Evolutionary conservation across 1,139 yeast genomes (phyloP).

Genomic region (Debaryomyces coudertii): DNA sequence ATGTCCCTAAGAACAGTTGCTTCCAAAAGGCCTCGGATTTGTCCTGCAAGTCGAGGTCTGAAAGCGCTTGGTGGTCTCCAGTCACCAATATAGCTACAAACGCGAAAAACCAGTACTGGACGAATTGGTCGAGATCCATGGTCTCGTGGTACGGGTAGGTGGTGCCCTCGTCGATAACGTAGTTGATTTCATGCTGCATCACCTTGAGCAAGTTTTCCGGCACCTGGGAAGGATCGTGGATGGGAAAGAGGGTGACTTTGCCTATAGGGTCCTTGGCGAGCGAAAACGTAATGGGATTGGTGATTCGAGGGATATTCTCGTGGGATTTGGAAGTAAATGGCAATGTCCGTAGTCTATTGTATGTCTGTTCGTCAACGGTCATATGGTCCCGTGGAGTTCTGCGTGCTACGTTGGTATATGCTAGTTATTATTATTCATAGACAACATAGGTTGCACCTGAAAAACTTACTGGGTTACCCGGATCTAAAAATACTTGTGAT

Average conservation of each 20-base stretch:
- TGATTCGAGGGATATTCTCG: slow-evolving; percentile 25
- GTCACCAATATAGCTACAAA: slow-evolving; percentile 50
- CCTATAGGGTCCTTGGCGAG: slow-evolving; percentile 32
- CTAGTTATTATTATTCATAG: background rate
- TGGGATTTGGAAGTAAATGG: slow-evolving; percentile 41
- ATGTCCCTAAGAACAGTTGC: slow-evolving; percentile 59
- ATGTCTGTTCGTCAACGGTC: slow-evolving; percentile 10
- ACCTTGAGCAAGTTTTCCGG: slow-evolving; percentile 39
- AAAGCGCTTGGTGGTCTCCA: slow-evolving; percentile 32
- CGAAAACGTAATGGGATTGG: slow-evolving; percentile 29
- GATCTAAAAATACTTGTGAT: background rate
- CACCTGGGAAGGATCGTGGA: slow-evolving; percentile 30
- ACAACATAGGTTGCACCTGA: too few relatives aligned
- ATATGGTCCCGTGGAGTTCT: background rate
- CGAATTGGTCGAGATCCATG: slow-evolving; percentile 36
- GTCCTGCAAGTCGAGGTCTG: slow-evolving; percentile 16
- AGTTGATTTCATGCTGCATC: slow-evolving; percentile 44
- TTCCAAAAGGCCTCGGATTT: slow-evolving; percentile 37
- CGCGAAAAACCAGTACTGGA: slow-evolving; percentile 45
- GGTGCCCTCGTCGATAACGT: slow-evolving; percentile 51
- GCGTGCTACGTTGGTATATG: too few relatives aligned
- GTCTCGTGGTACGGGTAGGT: slow-evolving; percentile 49
- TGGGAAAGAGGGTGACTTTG: slow-evolving; percentile 40
- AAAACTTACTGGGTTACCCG: slow-evolving; percentile 7
- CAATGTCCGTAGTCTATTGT: slow-evolving; percentile 22